phyloP scores from a whole-genome alignment of 257 asterid species.

The Handroanthus guayacan region DNA sequence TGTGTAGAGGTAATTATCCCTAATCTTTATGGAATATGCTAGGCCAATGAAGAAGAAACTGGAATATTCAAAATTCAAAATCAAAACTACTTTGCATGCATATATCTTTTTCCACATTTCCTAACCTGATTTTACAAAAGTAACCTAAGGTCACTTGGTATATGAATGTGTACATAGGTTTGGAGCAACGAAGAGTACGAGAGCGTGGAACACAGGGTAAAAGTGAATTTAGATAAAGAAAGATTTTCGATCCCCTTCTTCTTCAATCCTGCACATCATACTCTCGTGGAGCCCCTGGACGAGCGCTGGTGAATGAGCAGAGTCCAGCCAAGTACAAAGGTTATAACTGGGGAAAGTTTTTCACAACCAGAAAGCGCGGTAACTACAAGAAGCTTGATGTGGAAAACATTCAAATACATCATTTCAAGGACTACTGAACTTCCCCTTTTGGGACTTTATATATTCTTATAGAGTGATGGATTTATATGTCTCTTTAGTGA shows the following conservation, averaged over 20 bases:
- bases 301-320: slow-evolving; percentile 27
- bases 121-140: too few relatives aligned
- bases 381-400: slow-evolving; percentile 61
- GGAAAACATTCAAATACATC: slow-evolving; percentile 54
- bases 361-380: slow-evolving; percentile 41
- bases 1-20: too few relatives aligned
- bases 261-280: slow-evolving; percentile 3
- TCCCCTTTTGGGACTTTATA: too few relatives aligned
- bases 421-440: slow-evolving; percentile 47
- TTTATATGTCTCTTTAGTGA: too few relatives aligned
- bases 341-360: slow-evolving; percentile 56
- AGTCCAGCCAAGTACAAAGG: slow-evolving; percentile 49
- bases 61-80: too few relatives aligned
- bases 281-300: not conserved
- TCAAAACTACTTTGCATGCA: too few relatives aligned
- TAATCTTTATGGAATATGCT: too few relatives aligned
- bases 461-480: too few relatives aligned
- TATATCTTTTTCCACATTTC: too few relatives aligned
- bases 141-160: not conserved
- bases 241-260: not conserved
- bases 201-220: slow-evolving; percentile 3
- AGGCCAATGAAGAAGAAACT: too few relatives aligned
- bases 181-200: slow-evolving; percentile 3
- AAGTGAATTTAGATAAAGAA: not conserved
- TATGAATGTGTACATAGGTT: not conserved